These are phyloP conservation scores for Firmiana major DNA, from an alignment of 345 rosid genomes.

Conservation along the genomic window DNA sequence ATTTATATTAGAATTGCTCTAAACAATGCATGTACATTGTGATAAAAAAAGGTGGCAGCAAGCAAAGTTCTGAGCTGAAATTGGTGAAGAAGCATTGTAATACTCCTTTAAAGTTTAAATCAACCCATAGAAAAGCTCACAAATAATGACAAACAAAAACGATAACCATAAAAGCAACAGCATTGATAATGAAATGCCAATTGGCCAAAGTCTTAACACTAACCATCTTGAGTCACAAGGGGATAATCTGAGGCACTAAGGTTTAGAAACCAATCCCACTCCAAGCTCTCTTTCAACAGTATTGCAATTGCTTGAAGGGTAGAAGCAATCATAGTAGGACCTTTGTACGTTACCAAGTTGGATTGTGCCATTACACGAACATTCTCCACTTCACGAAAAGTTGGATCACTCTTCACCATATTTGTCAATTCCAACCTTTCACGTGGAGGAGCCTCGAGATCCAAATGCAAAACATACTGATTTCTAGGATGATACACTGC, in stretches of 20 bases:
- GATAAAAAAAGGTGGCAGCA: background rate
- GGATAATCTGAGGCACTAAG: slow-evolving; percentile 97
- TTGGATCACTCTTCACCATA: slow-evolving; percentile 67
- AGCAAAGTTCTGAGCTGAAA: background rate
- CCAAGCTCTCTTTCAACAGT: slow-evolving; percentile 74
- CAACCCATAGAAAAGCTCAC: background rate
- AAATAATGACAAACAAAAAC: background rate
- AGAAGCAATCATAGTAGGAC: slow-evolving; percentile 92
- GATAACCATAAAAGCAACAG: slow-evolving; percentile 1
- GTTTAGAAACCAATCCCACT: slow-evolving; percentile 96
- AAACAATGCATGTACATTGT: background rate
- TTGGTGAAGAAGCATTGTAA: background rate
- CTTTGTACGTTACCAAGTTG: slow-evolving; percentile 88
- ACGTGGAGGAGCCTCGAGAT: slow-evolving; percentile 92
- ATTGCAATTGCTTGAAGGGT: slow-evolving; percentile 94
- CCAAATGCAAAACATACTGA: slow-evolving; percentile 91
- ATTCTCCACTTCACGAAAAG: slow-evolving; percentile 72
- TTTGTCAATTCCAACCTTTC: slow-evolving; percentile 73
- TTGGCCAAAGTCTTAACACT: slow-evolving; percentile 27
- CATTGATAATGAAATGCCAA: background rate
- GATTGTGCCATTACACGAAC: slow-evolving; percentile 89
- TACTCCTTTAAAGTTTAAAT: background rate
- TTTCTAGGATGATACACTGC: slow-evolving; percentile 96
- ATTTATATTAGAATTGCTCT: background rate
- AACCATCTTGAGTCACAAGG: slow-evolving; percentile 93